phyloP scores from a whole-genome alignment of 768 basidiomycete genomes.

The Neoboletus brunneissimus region DNA sequence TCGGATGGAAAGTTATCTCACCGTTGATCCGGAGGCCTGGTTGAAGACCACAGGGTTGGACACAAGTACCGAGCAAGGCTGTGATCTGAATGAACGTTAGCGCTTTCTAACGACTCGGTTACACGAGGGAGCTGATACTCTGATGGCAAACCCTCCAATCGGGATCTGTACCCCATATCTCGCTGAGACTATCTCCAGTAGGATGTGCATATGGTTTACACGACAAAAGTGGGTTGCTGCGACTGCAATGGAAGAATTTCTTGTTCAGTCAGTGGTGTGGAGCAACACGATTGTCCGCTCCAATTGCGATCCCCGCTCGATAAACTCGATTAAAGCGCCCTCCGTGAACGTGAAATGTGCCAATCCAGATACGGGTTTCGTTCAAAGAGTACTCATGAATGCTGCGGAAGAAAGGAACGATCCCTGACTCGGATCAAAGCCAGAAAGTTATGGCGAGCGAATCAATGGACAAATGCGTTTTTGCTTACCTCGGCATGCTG shows the following conservation, averaged over 20 bases:
- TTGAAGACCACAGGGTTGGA: slow-evolving; percentile 3
- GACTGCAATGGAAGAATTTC: slow-evolving; percentile 14
- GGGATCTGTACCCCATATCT: slow-evolving; percentile 26
- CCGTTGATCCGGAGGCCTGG: slow-evolving; percentile 4
- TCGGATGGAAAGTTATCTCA: slow-evolving; percentile 6
- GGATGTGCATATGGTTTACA: slow-evolving; percentile 13
- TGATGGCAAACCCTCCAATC: slow-evolving; percentile 5
- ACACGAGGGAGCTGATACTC: slow-evolving; percentile 11
- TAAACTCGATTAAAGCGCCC: slow-evolving; percentile 3
- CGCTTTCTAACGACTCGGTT: slow-evolving; percentile 1
- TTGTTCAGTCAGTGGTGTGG: slow-evolving; percentile 9
- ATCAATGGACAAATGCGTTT: slow-evolving; percentile 7
- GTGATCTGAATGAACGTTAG: slow-evolving; percentile 12
- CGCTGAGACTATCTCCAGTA: neutral
- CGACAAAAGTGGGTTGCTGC: slow-evolving; percentile 8
- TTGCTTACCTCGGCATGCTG: slow-evolving; percentile 9
- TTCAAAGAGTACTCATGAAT: slow-evolving; percentile 4
- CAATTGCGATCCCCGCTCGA: slow-evolving; percentile 15
- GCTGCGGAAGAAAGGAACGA: slow-evolving; percentile 10
- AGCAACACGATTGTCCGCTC: slow-evolving; percentile 1
- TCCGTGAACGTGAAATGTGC: slow-evolving; percentile 6
- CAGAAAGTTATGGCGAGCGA: slow-evolving; percentile 10
- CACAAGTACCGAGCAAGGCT: slow-evolving; percentile 8
- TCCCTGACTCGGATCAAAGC: slow-evolving; percentile 31
- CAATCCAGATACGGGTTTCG: slow-evolving; percentile 13